phyloP scores from a whole-genome alignment of 306 rosid species.

The Arachis hypogaea region DNA sequence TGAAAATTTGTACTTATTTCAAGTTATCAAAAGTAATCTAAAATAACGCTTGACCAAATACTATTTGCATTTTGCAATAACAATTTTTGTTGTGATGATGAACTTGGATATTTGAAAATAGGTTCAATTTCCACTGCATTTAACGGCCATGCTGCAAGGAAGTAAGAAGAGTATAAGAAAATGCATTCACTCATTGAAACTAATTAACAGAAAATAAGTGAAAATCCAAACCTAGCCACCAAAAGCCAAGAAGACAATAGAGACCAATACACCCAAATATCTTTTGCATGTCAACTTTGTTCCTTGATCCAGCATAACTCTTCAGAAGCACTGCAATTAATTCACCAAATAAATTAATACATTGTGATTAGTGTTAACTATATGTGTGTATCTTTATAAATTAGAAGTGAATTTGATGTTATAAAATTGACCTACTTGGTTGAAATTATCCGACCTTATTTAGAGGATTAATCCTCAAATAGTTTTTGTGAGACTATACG shows the following conservation, averaged over 20 bases:
- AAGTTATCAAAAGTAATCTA: constrained; percentile 66
- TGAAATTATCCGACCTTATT: too few species aligned
- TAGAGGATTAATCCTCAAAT: too few species aligned
- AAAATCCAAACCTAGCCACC: constrained; percentile 77
- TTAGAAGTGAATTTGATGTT: constrained; percentile 6
- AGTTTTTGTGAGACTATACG: too few species aligned
- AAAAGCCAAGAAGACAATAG: constrained; percentile 67
- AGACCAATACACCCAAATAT: constrained; percentile 78
- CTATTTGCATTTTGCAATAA: constrained; percentile 53
- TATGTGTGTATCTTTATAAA: not conserved
- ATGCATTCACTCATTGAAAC: too few species aligned
- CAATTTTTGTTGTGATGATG: constrained; percentile 51
- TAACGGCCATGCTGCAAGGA: constrained; percentile 67
- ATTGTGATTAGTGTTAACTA: too few species aligned
- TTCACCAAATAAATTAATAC: not conserved
- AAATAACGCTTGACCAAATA: constrained; percentile 61
- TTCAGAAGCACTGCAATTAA: constrained; percentile 64
- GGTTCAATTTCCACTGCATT: constrained; percentile 70
- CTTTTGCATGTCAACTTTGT: constrained; percentile 71
- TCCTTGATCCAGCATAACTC: constrained; percentile 70
- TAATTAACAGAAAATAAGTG: not conserved
- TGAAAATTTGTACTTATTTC: too few species aligned
- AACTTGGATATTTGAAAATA: constrained; percentile 56
- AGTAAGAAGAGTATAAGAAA: constrained; percentile 3
- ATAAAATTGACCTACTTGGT: not conserved